phyloP scores from a whole-genome alignment of 768 basidiomycete genomes.

The Calocera cornea region DNA sequence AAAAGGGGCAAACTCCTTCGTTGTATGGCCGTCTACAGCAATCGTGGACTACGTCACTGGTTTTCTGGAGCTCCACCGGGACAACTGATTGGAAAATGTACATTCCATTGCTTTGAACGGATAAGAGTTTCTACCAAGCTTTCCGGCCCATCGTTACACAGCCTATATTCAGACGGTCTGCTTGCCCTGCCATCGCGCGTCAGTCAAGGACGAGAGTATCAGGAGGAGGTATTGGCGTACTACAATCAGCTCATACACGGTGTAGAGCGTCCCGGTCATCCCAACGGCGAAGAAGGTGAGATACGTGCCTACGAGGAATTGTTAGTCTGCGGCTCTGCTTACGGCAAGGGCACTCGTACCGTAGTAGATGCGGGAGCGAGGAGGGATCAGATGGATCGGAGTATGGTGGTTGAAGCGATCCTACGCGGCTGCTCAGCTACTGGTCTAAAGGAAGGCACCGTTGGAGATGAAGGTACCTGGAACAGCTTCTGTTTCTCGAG shows the following conservation, averaged over 20 bases:
- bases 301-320: slow-evolving; percentile 36
- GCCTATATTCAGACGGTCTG: neutral
- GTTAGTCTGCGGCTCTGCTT: neutral
- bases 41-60: no score
- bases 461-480: slow-evolving; percentile 42
- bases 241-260: slow-evolving; percentile 35
- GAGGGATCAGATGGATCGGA: slow-evolving; percentile 45
- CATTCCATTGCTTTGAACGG: slow-evolving; percentile 5
- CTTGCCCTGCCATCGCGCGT: neutral
- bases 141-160: neutral
- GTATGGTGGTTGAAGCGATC: slow-evolving; percentile 23
- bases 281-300: slow-evolving; percentile 40
- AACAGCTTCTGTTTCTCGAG: slow-evolving; percentile 49
- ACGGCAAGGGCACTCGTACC: slow-evolving; percentile 30
- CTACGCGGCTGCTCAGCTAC: slow-evolving; percentile 6
- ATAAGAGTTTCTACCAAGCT: neutral
- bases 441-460: slow-evolving; percentile 2
- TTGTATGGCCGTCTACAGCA: no score
- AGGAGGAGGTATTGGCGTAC: slow-evolving; percentile 15
- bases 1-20: no score
- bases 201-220: neutral
- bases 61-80: no score
- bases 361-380: slow-evolving; percentile 50
- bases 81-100: neutral
- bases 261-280: slow-evolving; percentile 40